Base-by-base conservation (phyloP, 352 stramenopile species). In the Aphanomyces cochlioides region DNA sequence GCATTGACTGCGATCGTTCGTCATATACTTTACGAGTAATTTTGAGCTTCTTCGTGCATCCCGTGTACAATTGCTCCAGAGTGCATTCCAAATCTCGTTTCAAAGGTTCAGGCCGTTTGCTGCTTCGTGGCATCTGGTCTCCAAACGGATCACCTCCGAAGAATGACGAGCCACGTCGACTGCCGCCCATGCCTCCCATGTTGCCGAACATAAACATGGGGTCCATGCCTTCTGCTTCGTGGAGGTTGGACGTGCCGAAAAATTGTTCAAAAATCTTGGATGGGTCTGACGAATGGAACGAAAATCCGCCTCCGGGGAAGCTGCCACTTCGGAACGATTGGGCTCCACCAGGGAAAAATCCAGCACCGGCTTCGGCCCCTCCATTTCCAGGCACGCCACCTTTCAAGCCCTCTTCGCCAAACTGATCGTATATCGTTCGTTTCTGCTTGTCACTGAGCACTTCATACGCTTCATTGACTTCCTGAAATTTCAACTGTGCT, bases 381-480 rank as follows among this genome's bases (percentile, higher is more conserved):
- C 69, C 63, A 39, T 73, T 77, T 58, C 75, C 74, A 1, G 70
- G 74, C 48, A 73, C 21, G 12, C 77, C 77, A 7, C 80, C 85
- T 70, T 96, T 93, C 19, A 97, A 77, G 3, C 90, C 92, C 69
- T 96, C 90, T 74, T 98, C 92, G 15, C 93, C 93, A 63, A 92
- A 98, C 60, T 96, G 83, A 73, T 98, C 93, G 70, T 96, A 98
- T 41, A 96, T 90, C 72, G 94, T 79, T 58, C 91, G 80, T 77
- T 97, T 97, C 56, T 98, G 84, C 74, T 94, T 93, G 78, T 98
- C 93, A 72, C 85, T 95, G 38, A 98, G 80, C 53, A 98, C 90
- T 61, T 97, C 90, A 75, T 98, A 98, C 5, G 93, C 93, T 53
- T 96, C 88, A 39, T 82, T 87, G 43, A 98, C 87, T 57, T 97